phyloP scores from a whole-genome alignment of 2,329 filamentous ascomycete genomes.

The Colletotrichum australisinense region DNA sequence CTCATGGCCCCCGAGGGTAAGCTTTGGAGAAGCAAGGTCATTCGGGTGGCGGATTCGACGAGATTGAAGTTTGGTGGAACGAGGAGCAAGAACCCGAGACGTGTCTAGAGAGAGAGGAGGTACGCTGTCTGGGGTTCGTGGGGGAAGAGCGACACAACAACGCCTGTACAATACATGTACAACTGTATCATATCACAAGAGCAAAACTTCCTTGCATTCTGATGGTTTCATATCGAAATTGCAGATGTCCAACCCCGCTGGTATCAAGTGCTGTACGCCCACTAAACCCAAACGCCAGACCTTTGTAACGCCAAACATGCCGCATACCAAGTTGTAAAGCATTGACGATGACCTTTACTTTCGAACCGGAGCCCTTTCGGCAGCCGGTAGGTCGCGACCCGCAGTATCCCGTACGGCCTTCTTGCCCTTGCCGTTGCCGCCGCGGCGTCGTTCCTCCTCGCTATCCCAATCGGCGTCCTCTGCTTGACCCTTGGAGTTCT shows the following conservation, averaged over 20 bases:
- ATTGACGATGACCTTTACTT: background rate
- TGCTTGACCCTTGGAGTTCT: slow-evolving; percentile 40
- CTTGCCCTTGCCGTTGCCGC: slow-evolving; percentile 56
- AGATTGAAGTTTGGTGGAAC: slow-evolving; percentile 96
- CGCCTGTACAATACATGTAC: slow-evolving; percentile 50
- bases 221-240: slow-evolving; percentile 8
- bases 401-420: slow-evolving; percentile 59
- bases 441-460: slow-evolving; percentile 56
- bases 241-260: slow-evolving; percentile 31
- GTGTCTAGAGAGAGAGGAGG: slow-evolving; percentile 63
- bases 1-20: slow-evolving; percentile 88
- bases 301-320: slow-evolving; percentile 11
- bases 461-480: slow-evolving; percentile 55
- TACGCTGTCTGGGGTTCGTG: background rate
- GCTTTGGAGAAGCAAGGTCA: slow-evolving; percentile 78
- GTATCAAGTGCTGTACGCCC: slow-evolving; percentile 35
- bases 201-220: slow-evolving; percentile 28
- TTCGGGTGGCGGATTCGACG: slow-evolving; percentile 85
- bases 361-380: slow-evolving; percentile 60
- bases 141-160: slow-evolving; percentile 2
- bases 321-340: slow-evolving; percentile 13
- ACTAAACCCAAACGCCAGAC: slow-evolving; percentile 5
- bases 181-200: slow-evolving; percentile 46
- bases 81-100: slow-evolving; percentile 84
- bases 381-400: slow-evolving; percentile 61